Evolutionary conservation across 345 rosid genomes (phyloP), one percentile per base, ranked within the genome.

Genomic region (Excoecaria cochinchinensis): DNA sequence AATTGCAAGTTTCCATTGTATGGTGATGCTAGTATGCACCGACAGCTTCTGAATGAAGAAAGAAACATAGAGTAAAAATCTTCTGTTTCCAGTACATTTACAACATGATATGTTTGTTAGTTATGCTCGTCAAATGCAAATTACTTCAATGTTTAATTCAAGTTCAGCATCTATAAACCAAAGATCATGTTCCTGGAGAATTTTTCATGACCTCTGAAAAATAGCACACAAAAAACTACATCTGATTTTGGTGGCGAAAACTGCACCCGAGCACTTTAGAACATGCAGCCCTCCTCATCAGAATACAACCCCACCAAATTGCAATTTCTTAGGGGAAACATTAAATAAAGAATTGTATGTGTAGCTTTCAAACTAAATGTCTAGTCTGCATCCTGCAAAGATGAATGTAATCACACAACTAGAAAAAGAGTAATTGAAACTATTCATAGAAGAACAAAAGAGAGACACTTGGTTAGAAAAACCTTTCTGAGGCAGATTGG

Each of bases 401-500:
- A 57, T 58, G 24, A 24, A 16, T 19, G 9, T 17, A 31, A 67
- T 77, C 50, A 68, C 31, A 67, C 22, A 15, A 71, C 39, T 14
- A 42, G 50, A 65, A 60, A 72, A 60, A 72, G 16, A 39, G 21
- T 6, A 48, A 76, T 36, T 51, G 21, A 57, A 74, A 51, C 7
- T 72, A 53, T 21, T 75, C n/a, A 3, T 22, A 40, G 19, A 39
- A 77, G 19, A n/a, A 66, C 19, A 31, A 48, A 72, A 42, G 16
- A 76, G 77, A 76, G 75, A 58, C 21, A 69, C 25, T 9, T 46
- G 56, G 60, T 16, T 5, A 57, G 52, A 4, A 31, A 58, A 52
- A 89, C 97, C 92, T 89, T 74, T 88, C 90, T 8, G 80, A 73
- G 66, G 98, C 94, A 76, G 84, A 81, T n/a, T 78, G 80, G 81